Conservation (phyloP, 2,329 filamentous ascomycete genomes). For the Colletotrichum plurivorum region DNA sequence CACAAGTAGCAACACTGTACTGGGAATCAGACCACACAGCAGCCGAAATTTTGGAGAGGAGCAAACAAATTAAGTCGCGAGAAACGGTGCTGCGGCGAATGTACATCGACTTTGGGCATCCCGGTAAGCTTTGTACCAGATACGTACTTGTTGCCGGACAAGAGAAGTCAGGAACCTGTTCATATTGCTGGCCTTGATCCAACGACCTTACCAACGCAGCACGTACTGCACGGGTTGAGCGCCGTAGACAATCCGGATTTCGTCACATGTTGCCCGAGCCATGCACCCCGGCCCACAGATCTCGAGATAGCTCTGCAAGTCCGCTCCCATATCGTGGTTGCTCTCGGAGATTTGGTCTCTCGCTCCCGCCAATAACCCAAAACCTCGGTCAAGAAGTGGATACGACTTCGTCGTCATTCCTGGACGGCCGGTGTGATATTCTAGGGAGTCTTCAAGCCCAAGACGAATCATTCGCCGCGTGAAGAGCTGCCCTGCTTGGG, state of each 20-base stretch:
- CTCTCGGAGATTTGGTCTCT: background rate
- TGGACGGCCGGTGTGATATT: constrained; percentile 1
- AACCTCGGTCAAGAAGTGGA: constrained; percentile 30
- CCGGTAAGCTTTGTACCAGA: background rate
- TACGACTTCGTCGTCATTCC: background rate
- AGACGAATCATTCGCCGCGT: background rate
- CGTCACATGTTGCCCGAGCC: background rate
- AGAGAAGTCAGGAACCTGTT: background rate
- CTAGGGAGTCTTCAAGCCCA: background rate
- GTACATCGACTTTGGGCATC: background rate
- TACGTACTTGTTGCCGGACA: background rate
- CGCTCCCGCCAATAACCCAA: background rate
- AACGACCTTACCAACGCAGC: background rate
- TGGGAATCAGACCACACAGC: background rate
- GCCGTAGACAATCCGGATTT: background rate
- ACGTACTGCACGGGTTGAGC: background rate
- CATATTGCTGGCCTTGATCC: background rate
- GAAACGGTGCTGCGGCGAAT: background rate
- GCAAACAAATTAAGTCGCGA: background rate
- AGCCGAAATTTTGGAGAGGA: background rate
- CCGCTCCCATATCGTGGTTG: background rate
- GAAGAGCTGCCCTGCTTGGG: too few relatives aligned
- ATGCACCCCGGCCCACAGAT: background rate
- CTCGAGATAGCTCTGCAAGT: background rate
- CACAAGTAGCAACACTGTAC: background rate